A percentile compares a stretch with the other conserved stretches of the same genome.
Evolutionary conservation across 1,284 basidiomycete species (phyloP).

Genomic region (Rhodotorula sp.): DNA sequence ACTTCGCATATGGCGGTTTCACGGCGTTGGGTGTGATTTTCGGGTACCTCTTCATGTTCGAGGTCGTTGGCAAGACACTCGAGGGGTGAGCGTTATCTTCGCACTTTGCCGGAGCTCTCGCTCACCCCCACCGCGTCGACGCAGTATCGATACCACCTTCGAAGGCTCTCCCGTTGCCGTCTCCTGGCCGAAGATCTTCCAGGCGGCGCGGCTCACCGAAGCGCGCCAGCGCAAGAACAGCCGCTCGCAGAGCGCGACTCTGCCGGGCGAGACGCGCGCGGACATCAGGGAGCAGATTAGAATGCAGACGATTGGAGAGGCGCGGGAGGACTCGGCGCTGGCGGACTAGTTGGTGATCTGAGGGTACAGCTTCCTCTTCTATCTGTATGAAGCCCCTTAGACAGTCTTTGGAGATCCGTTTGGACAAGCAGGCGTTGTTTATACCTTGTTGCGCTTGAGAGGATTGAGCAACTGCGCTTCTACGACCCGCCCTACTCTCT

Average conservation of each 20-base stretch:
- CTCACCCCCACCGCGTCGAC: background rate
- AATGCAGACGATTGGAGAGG: conserved; percentile 15
- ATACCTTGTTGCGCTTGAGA: too few species aligned
- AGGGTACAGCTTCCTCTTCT: background rate
- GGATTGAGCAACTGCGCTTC: too few species aligned
- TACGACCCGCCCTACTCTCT: background rate
- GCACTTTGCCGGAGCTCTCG: too few species aligned
- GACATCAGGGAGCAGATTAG: conserved; percentile 13
- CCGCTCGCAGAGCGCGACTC: conserved; percentile 9
- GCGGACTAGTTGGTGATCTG: background rate
- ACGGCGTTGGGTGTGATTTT: conserved; percentile 22
- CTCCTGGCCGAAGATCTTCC: conserved; percentile 10
- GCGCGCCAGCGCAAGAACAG: conserved; percentile 17
- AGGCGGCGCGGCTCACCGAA: conserved; percentile 2
- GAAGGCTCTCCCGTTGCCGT: conserved; percentile 17
- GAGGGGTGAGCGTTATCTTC: conserved; percentile 15
- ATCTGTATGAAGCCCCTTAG: too few species aligned
- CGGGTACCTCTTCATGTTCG: conserved; percentile 28
- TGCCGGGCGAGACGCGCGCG: conserved; percentile 22
- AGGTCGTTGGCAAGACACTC: conserved; percentile 17
- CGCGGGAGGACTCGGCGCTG: background rate
- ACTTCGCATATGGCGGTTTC: conserved; percentile 28
- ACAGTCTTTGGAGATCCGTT: background rate
- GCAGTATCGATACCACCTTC: conserved; percentile 34
- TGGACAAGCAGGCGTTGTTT: too few species aligned